Percentiles rank a stretch among this genome's conserved stretches.
phyloP scores from a whole-genome alignment of 176 grass and related monocot genomes.

The Thinopyrum elongatum region DNA sequence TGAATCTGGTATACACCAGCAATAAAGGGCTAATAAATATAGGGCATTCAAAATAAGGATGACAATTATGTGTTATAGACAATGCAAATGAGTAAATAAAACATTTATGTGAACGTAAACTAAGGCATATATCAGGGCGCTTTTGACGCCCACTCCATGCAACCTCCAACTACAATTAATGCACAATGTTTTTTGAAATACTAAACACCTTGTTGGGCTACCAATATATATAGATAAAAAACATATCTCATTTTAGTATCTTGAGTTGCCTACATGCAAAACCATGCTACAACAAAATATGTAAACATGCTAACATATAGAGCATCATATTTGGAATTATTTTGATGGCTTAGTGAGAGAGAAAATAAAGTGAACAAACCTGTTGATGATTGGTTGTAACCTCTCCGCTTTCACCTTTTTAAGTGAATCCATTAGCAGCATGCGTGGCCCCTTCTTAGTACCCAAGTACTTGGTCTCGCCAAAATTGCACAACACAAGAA shows the following conservation, averaged over 20 bases:
- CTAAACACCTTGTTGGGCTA: too few relatives aligned
- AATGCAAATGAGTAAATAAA: background rate
- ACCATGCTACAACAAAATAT: background rate
- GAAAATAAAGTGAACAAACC: background rate
- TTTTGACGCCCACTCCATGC: background rate
- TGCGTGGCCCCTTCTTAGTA: slow-evolving; percentile 42
- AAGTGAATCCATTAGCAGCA: slow-evolving; percentile 91
- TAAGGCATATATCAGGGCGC: background rate
- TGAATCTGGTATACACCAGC: slow-evolving; percentile 46
- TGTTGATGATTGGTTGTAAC: background rate
- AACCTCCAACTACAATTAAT: too few relatives aligned
- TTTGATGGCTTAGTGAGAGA: background rate
- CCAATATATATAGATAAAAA: background rate
- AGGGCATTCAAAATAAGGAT: background rate
- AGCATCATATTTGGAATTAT: background rate
- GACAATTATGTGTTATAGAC: background rate
- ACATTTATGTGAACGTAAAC: background rate
- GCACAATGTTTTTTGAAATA: too few relatives aligned
- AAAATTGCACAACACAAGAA: slow-evolving; percentile 95
- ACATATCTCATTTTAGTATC: background rate
- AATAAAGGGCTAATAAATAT: slow-evolving; percentile 9
- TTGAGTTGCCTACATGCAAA: background rate
- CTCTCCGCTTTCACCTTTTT: slow-evolving; percentile 27
- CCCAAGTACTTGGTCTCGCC: slow-evolving; percentile 34
- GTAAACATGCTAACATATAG: background rate